Conservation (phyloP, 2,329 filamentous ascomycete genomes). For the Geosmithia putterillii region DNA sequence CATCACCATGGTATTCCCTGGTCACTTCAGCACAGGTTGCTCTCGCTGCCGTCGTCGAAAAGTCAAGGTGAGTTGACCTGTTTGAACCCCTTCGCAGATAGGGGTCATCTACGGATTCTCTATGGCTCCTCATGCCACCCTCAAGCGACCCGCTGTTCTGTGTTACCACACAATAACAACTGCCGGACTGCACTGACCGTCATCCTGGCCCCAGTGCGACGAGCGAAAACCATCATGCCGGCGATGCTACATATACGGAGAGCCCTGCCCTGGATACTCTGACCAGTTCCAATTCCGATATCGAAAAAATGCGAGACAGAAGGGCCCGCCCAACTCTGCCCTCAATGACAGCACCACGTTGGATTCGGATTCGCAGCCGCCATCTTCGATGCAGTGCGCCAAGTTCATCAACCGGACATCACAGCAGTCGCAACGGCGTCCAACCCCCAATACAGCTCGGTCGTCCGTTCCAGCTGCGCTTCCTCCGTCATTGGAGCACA, state of each 20-base stretch:
- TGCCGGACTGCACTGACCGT: slow-evolving; percentile 9
- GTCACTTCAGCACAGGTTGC: slow-evolving; percentile 16
- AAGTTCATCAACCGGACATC: not conserved
- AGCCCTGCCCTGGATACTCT: slow-evolving; percentile 18
- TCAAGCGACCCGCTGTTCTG: not conserved
- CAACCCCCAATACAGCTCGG: not conserved
- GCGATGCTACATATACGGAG: slow-evolving; percentile 18
- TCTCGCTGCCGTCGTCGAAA: slow-evolving; percentile 15
- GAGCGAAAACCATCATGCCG: slow-evolving; percentile 17
- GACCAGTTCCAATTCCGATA: slow-evolving; percentile 21
- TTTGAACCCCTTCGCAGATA: not conserved
- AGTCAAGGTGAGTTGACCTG: slow-evolving; percentile 12
- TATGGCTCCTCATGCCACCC: not conserved
- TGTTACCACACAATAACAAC: not conserved
- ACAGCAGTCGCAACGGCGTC: not conserved
- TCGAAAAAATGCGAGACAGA: not conserved
- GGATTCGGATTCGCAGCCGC: not conserved
- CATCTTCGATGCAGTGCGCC: not conserved
- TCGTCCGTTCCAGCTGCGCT: not conserved
- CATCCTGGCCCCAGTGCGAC: slow-evolving; percentile 13
- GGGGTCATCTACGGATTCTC: not conserved
- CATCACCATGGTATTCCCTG: slow-evolving; percentile 14
- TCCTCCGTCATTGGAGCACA: slow-evolving; percentile 10
- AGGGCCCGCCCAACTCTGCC: not conserved
- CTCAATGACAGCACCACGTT: not conserved